These are phyloP conservation scores for Huntiella decipiens DNA, from an alignment of 2,329 filamentous ascomycete species.

Conservation along the genomic window DNA sequence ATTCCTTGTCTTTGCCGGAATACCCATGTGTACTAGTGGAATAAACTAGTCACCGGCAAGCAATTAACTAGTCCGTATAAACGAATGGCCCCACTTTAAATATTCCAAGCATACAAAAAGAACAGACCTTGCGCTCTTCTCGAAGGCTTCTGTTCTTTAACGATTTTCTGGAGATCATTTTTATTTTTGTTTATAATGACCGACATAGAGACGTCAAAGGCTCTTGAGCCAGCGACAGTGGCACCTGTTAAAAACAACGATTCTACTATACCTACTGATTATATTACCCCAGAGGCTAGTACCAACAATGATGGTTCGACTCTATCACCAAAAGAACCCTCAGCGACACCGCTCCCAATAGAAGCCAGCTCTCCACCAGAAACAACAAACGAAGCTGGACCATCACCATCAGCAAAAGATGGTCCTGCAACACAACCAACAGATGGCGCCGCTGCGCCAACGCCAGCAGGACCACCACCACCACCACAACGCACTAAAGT, in stretches of 20 bases:
- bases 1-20: no score
- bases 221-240: neutral
- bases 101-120: no score
- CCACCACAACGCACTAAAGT: slow-evolving; percentile 17
- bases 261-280: neutral
- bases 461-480: neutral
- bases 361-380: no score
- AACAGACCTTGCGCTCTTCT: no score
- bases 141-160: no score
- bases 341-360: no score
- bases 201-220: neutral
- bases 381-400: neutral
- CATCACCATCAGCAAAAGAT: neutral
- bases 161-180: no score
- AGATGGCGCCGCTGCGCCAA: neutral
- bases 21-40: no score
- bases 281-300: neutral
- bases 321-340: neutral
- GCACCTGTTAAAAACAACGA: neutral
- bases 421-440: neutral
- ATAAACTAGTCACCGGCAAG: no score
- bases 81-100: no score
- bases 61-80: no score
- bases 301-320: neutral
- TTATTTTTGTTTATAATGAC: no score